Evolutionary conservation across 495 filamentous ascomycete genomes (phyloP).

Genomic region (Echria macrotheca): DNA sequence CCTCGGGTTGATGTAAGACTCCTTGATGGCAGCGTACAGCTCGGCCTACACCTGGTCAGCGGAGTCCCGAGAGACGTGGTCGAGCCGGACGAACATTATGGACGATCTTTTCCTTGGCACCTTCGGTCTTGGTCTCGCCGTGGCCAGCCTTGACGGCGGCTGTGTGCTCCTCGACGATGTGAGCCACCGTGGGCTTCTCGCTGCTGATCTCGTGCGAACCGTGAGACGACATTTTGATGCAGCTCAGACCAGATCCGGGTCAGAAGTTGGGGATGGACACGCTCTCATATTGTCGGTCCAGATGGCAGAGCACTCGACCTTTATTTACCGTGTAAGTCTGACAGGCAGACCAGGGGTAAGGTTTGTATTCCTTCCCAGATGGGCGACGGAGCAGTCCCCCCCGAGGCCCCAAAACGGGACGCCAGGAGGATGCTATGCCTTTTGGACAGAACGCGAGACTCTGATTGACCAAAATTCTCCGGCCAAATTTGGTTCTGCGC

Average conservation of each 20-base stretch:
- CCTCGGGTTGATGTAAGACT: slow-evolving; percentile 50
- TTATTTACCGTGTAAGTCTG: slow-evolving; percentile 10
- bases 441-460: neutral
- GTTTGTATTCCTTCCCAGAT: slow-evolving; percentile 4
- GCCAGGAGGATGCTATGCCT: slow-evolving; percentile 7
- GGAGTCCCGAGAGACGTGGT: neutral
- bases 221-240: slow-evolving; percentile 29
- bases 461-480: slow-evolving; percentile 13
- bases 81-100: slow-evolving; percentile 41
- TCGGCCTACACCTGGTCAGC: slow-evolving; percentile 41
- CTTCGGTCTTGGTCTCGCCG: slow-evolving; percentile 30
- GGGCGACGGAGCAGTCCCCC: slow-evolving; percentile 19
- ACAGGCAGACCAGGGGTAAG: neutral
- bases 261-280: too few species aligned
- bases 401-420: slow-evolving; percentile 22
- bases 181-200: slow-evolving; percentile 21
- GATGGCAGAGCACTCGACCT: too few species aligned
- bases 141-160: slow-evolving; percentile 14
- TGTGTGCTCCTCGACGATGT: slow-evolving; percentile 7
- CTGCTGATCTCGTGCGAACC: slow-evolving; percentile 20
- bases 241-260: neutral
- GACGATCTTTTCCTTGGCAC: slow-evolving; percentile 44
- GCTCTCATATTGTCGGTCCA: too few species aligned
- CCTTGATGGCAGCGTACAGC: slow-evolving; percentile 51
- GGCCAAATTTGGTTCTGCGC: slow-evolving; percentile 9